Percentiles rank a stretch among this genome's conserved stretches.
phyloP scores from a whole-genome alignment of 192 early-diverging fungal genomes.

The Funneliformis geosporum region DNA sequence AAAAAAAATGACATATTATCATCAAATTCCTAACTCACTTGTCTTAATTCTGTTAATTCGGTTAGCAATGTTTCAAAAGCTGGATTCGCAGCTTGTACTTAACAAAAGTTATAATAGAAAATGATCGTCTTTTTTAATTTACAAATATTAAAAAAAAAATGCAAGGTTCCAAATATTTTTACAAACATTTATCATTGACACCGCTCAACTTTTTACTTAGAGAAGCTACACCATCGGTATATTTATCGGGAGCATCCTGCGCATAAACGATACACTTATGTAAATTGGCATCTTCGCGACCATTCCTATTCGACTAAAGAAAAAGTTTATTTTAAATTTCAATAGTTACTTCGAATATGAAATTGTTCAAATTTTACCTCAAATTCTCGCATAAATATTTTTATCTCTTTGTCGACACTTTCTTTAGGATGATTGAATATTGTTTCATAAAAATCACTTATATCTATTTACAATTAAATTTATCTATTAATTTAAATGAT shows the following conservation, averaged over 20 bases:
- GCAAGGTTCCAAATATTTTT: not conserved
- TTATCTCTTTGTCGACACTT: slow-evolving; percentile 11
- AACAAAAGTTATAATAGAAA: not conserved
- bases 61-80: not conserved
- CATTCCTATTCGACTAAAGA: slow-evolving; percentile 1
- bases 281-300: not conserved
- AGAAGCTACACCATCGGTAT: not conserved
- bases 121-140: not conserved
- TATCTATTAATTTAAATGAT: not conserved
- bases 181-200: slow-evolving; percentile 10
- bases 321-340: not conserved
- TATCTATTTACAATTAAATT: not conserved
- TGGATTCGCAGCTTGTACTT: slow-evolving; percentile 16
- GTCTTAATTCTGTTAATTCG: slow-evolving; percentile 9
- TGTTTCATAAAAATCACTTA: slow-evolving; percentile 13
- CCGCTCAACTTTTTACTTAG: slow-evolving; percentile 8
- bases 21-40: not conserved
- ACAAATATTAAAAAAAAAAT: not conserved
- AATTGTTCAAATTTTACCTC: not conserved
- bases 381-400: slow-evolving; percentile 20
- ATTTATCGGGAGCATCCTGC: slow-evolving; percentile 24
- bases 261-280: not conserved
- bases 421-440: slow-evolving; percentile 28
- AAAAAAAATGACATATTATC: not conserved
- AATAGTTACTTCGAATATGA: not conserved